Conservation (phyloP, 2,329 filamentous ascomycete genomes). For the Penicillium sp. region DNA sequence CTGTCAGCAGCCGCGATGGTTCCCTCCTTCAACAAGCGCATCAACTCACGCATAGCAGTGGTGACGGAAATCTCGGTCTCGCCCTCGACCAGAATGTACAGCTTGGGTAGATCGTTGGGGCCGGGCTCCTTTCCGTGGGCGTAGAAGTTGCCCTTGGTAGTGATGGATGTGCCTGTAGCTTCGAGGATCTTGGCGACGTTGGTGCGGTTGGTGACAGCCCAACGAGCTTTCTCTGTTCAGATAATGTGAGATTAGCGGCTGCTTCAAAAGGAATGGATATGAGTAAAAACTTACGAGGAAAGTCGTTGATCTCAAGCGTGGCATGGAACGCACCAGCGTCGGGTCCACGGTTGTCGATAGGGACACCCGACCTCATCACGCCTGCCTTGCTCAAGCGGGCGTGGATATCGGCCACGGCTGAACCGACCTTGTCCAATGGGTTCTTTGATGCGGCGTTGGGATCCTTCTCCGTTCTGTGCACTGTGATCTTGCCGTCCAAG, state of each 20-base stretch:
- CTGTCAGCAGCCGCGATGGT: conserved; percentile 84
- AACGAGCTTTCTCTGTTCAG: conserved; percentile 74
- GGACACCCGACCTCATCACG: conserved; percentile 83
- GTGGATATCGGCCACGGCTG: conserved; percentile 88
- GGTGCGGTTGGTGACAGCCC: conserved; percentile 96
- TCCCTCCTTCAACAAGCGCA: conserved; percentile 80
- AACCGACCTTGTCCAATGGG: conserved; percentile 77
- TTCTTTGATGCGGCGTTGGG: conserved; percentile 51
- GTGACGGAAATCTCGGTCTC: conserved; percentile 92
- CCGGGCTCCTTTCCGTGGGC: conserved; percentile 72
- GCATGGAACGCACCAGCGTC: conserved; percentile 96
- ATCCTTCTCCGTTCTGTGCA: conserved; percentile 63
- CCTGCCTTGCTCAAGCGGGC: conserved; percentile 83
- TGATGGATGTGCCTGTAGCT: conserved; percentile 90
- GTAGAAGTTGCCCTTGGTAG: conserved; percentile 93
- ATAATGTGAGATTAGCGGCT: conserved; percentile 8
- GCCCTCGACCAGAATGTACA: conserved; percentile 96
- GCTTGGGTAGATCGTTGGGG: conserved; percentile 73
- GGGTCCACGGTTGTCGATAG: conserved; percentile 96
- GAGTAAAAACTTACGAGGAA: conserved; percentile 60
- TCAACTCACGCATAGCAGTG: conserved; percentile 84
- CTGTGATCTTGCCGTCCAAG: conserved; percentile 65
- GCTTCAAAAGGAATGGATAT: neutral
- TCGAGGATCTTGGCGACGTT: conserved; percentile 98
- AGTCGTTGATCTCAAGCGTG: conserved; percentile 98